Evolutionary conservation across 305 asterid genomes (phyloP).

Genomic region (Fraxinus platypoda): DNA sequence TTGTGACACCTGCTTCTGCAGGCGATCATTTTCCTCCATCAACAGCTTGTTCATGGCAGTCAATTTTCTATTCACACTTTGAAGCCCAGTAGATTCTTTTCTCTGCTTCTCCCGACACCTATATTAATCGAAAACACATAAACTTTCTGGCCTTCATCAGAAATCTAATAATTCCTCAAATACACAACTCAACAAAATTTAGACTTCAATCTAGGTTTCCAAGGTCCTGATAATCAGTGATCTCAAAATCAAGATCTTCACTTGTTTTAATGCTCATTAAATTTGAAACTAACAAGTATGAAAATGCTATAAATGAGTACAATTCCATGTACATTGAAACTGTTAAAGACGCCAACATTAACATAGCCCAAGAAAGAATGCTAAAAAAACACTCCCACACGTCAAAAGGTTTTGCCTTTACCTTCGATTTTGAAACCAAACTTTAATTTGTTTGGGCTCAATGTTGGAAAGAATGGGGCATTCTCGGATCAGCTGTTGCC

Average conservation of each 20-base stretch:
- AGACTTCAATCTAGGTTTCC: neutral
- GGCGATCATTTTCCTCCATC: conserved; percentile 97
- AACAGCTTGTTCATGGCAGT: conserved; percentile 82
- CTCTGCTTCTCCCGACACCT: conserved; percentile 98
- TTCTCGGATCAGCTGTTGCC: conserved; percentile 89
- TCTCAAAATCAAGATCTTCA: conserved; percentile 12
- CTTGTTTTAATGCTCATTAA: neutral
- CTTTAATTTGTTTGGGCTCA: conserved; percentile 92
- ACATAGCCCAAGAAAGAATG: neutral
- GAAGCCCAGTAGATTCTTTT: conserved; percentile 78
- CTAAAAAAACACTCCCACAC: neutral
- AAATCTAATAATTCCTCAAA: conserved; percentile 9
- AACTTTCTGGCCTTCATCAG: neutral
- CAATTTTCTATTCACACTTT: conserved; percentile 84
- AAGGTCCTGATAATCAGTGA: neutral
- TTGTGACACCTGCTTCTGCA: conserved; percentile 94
- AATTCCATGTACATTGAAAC: neutral
- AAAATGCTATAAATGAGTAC: neutral
- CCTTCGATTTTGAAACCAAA: conserved; percentile 98
- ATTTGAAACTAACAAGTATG: neutral
- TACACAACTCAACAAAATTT: neutral
- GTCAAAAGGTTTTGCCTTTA: conserved; percentile 12
- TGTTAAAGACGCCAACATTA: neutral
- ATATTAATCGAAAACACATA: conserved; percentile 21
- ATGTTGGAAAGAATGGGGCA: conserved; percentile 81